A percentile compares a stretch with the other conserved stretches of the same genome.
These are phyloP conservation scores for Clohesyomyces aquaticus DNA, from an alignment of 495 filamentous ascomycete species.

Conservation along the genomic window DNA sequence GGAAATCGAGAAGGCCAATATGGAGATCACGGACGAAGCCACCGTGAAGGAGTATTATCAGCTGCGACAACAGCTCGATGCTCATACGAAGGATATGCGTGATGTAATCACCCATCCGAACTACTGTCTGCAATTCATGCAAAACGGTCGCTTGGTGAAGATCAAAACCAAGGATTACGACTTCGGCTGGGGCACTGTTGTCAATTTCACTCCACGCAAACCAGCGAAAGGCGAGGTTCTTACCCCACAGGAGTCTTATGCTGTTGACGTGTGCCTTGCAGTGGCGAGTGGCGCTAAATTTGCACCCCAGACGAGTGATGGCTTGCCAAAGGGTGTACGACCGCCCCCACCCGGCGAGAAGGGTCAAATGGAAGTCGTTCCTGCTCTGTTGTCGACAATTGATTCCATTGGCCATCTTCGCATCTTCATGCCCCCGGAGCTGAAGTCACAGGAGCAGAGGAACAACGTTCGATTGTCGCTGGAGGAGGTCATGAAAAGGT, in stretches of 20 bases:
- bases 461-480: conserved; percentile 68
- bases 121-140: conserved; percentile 77
- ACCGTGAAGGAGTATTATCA: conserved; percentile 92
- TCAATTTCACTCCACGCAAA: conserved; percentile 68
- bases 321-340: conserved; percentile 64
- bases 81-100: conserved; percentile 81
- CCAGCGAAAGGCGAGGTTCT: conserved; percentile 64
- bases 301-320: conserved; percentile 61
- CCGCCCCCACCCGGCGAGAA: conserved; percentile 69
- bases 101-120: conserved; percentile 87
- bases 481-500: conserved; percentile 76
- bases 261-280: conserved; percentile 81
- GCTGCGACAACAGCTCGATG: conserved; percentile 77
- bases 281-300: conserved; percentile 62
- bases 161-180: conserved; percentile 77
- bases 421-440: conserved; percentile 76
- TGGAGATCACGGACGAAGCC: conserved; percentile 80
- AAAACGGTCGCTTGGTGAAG: conserved; percentile 79
- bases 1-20: conserved; percentile 69
- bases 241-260: conserved; percentile 69
- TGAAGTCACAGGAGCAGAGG: conserved; percentile 62
- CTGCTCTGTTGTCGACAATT: conserved; percentile 81
- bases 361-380: conserved; percentile 79
- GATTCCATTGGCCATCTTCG: conserved; percentile 76
- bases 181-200: conserved; percentile 90